phyloP scores from a whole-genome alignment of 176 grass and related monocot species.

The Paspalum notatum region DNA sequence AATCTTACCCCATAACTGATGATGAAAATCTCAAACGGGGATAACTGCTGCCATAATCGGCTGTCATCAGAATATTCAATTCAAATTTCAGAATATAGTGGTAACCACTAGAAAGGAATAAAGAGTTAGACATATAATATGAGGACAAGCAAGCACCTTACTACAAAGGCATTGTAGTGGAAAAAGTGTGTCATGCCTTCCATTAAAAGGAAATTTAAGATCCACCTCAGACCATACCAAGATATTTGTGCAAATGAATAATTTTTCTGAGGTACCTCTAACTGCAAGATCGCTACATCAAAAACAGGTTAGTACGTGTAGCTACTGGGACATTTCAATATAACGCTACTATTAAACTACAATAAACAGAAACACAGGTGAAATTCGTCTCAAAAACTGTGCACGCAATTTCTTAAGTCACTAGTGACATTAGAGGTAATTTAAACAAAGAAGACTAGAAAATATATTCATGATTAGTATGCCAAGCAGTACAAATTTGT shows the following conservation, averaged over 20 bases:
- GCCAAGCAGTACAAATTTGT: no score
- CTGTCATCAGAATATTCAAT: constrained; percentile 52
- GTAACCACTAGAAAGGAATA: constrained; percentile 22
- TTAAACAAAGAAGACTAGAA: not conserved
- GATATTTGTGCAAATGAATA: constrained; percentile 72
- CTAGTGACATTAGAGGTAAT: not conserved
- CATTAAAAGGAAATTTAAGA: constrained; percentile 72
- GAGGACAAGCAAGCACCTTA: constrained; percentile 57
- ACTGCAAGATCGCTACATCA: constrained; percentile 65
- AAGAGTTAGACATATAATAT: not conserved
- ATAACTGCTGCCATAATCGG: constrained; percentile 78
- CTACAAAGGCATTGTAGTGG: constrained; percentile 91
- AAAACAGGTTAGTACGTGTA: constrained; percentile 39
- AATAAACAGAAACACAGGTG: not conserved
- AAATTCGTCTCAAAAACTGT: constrained; percentile 27
- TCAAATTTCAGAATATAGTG: constrained; percentile 20
- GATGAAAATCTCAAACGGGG: constrained; percentile 87
- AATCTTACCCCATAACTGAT: constrained; percentile 93
- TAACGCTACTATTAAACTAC: not conserved
- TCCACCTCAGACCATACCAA: constrained; percentile 79
- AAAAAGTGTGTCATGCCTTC: constrained; percentile 87
- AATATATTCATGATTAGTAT: not conserved
- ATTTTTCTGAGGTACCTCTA: constrained; percentile 78
- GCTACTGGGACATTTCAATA: constrained; percentile 3
- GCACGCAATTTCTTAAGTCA: not conserved